Evolutionary conservation across 306 rosid species (phyloP).

Genomic region (Phaseolus lunatus): DNA sequence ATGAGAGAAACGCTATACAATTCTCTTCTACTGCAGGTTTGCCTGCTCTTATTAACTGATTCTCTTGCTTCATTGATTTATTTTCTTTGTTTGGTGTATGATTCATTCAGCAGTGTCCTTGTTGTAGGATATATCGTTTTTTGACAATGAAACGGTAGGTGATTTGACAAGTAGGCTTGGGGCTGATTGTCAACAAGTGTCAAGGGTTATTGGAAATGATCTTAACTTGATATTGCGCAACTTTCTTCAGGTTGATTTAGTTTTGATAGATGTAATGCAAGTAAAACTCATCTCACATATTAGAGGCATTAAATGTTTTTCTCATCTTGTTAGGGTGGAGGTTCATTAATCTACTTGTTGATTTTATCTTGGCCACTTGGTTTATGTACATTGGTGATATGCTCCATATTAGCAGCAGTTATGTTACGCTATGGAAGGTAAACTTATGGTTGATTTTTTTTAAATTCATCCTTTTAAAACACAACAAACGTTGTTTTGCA

Average conservation of each 20-base stretch:
- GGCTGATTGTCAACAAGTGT: conserved; percentile 98
- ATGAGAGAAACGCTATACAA: conserved; percentile 95
- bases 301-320: conserved; percentile 40
- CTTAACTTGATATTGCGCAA: conserved; percentile 93
- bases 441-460: conserved; percentile 40
- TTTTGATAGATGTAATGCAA: conserved; percentile 27
- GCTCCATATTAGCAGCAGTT: conserved; percentile 72
- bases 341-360: conserved; percentile 82
- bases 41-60: conserved; percentile 35
- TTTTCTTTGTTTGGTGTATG: conserved; percentile 27
- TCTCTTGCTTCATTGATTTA: conserved; percentile 37
- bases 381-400: conserved; percentile 74
- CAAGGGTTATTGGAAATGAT: conserved; percentile 96
- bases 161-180: conserved; percentile 99
- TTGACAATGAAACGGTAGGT: conserved; percentile 95
- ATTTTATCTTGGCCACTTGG: conserved; percentile 93
- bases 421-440: conserved; percentile 90
- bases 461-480: conserved; percentile 32
- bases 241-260: conserved; percentile 73
- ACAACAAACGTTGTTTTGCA: not conserved
- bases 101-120: conserved; percentile 53
- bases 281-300: conserved; percentile 22
- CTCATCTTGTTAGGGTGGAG: conserved; percentile 68
- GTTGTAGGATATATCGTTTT: conserved; percentile 95
- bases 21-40: conserved; percentile 92